These are phyloP conservation scores for Taphrina flavorubra DNA, from an alignment of 1,139 yeast species.

Conservation along the genomic window DNA sequence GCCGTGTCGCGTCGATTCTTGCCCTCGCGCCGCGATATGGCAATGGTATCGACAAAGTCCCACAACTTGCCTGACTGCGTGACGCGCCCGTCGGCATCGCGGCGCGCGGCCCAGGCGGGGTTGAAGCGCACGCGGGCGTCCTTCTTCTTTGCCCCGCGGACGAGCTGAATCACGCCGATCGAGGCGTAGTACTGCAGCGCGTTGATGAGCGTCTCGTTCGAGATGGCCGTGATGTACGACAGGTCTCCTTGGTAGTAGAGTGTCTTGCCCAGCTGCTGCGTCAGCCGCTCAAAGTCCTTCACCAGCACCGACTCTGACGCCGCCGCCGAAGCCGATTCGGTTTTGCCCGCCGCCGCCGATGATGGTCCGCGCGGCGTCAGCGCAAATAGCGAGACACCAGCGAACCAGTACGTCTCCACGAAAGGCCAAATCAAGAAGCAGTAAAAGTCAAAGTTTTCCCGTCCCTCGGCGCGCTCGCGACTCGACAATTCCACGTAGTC, in stretches of 20 bases:
- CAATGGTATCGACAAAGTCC: constrained; percentile 46
- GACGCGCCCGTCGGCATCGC: constrained; percentile 39
- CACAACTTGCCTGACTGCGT: constrained; percentile 45
- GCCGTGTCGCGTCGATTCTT: constrained; percentile 46
- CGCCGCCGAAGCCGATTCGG: constrained; percentile 38
- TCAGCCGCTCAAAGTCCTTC: constrained; percentile 50
- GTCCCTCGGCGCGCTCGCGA: constrained; percentile 51
- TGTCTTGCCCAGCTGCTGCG: constrained; percentile 55
- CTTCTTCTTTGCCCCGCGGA: constrained; percentile 46
- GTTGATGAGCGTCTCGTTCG: constrained; percentile 54
- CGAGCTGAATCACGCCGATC: constrained; percentile 51
- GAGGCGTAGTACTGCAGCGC: constrained; percentile 52
- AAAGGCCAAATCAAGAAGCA: constrained; percentile 57
- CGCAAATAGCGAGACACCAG: constrained; percentile 53
- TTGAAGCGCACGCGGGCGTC: constrained; percentile 44
- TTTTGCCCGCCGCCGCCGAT: constrained; percentile 28
- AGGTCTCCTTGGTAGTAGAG: constrained; percentile 55
- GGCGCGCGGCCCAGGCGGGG: constrained; percentile 47
- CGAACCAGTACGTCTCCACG: constrained; percentile 57
- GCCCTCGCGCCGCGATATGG: constrained; percentile 47
- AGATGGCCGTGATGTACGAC: constrained; percentile 55
- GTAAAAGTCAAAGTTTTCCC: constrained; percentile 55
- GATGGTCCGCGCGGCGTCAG: constrained; percentile 49
- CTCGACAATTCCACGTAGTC: constrained; percentile 49
- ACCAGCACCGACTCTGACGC: constrained; percentile 47